Evolutionary conservation across 2,329 filamentous ascomycete species (phyloP), one percentile per base, ranked within the genome.

Genomic region (Epichloe hybrida): DNA sequence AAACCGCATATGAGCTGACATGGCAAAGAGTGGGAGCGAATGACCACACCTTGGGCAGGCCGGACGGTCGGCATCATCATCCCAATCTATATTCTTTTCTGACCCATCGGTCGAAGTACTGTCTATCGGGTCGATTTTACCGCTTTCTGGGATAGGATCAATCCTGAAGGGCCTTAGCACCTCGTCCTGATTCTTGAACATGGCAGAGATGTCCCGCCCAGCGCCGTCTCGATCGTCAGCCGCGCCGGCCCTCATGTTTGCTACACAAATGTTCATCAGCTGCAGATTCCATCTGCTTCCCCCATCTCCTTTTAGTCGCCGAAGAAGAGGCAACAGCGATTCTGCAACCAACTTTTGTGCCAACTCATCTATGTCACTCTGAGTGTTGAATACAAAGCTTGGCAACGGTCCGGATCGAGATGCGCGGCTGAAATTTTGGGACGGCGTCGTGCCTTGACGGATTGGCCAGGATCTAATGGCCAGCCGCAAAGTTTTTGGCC

Each of bases 241-340:
- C 4, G 77, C 79, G 15, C 70, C 72, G 40, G 76, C 71, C 1
- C 75, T 75, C 83, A 97, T 91, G 62, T 95, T 95, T 13, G 86
- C 85, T 7, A 87, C 89, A 44, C 88, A 90, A 21, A 97, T 71
- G 56, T 96, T 97, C 53, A 97, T 72, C 48, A 97, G 70, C 56
- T 85, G 86, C 17, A 96, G 66, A 57, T 91, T 86, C 85, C 87
- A 95, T 8, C 73, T 71, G 53, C 75, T 77, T 7, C 73, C 69
- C 75, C 75, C 78, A 54, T 85, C 81, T 0, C 81, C 75, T 56
- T 91, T 84, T 12, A 95, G 71, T 54, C 80, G 82, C 13, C 81
- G 79, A 61, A 95, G 88, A 63, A 95, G 77, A 0, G 80, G 79
- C 3, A 89, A 57, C 17, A 95, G 64, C 2, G 74, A 68, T 53